phyloP scores from a whole-genome alignment of 1,284 basidiomycete genomes.

The Tilletia caries region DNA sequence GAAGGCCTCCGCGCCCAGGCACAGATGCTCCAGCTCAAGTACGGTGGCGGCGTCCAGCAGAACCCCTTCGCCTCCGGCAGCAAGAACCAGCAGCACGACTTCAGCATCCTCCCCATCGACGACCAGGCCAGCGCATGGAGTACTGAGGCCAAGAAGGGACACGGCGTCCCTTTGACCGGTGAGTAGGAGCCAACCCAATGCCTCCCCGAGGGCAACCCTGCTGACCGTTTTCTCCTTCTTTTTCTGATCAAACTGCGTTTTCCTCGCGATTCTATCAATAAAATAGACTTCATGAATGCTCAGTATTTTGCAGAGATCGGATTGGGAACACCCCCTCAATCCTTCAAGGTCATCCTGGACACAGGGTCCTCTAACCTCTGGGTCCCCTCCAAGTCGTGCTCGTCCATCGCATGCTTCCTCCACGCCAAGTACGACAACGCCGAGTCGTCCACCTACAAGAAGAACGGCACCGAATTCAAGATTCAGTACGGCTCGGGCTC shows the following conservation, averaged over 20 bases:
- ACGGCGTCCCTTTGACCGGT: constrained; percentile 87
- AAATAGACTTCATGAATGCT: constrained; percentile 4
- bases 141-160: constrained; percentile 66
- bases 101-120: constrained; percentile 55
- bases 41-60: constrained; percentile 45
- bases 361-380: constrained; percentile 89
- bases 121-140: constrained; percentile 32
- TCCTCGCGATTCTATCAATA: too few relatives aligned
- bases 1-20: constrained; percentile 64
- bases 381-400: constrained; percentile 84
- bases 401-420: constrained; percentile 95
- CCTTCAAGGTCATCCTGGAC: constrained; percentile 73
- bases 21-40: constrained; percentile 50
- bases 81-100: constrained; percentile 59
- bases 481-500: constrained; percentile 97
- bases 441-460: constrained; percentile 79
- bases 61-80: constrained; percentile 55
- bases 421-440: constrained; percentile 80
- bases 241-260: too few relatives aligned
- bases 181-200: constrained; percentile 52
- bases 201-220: neutral
- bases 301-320: constrained; percentile 91
- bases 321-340: constrained; percentile 76
- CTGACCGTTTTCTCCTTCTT: neutral
- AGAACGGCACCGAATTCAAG: constrained; percentile 83